These are phyloP conservation scores for Scytalidium sp. DNA, from an alignment of 2,329 filamentous ascomycete species.

Conservation along the genomic window DNA sequence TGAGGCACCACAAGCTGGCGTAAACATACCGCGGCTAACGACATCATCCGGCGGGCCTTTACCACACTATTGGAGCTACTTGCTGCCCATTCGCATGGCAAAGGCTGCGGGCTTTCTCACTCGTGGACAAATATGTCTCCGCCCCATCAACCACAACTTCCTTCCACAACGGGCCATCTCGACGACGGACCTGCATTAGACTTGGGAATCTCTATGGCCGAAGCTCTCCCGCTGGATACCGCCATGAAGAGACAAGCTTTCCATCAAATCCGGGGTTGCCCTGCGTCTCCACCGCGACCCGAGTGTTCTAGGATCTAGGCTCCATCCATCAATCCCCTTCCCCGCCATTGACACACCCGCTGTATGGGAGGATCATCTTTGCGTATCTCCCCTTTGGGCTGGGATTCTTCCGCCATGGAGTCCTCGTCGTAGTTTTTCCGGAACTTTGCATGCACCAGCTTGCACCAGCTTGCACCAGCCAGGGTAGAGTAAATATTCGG, in stretches of 20 bases:
- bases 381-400: not conserved
- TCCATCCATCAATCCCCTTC: not conserved
- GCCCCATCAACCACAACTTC: not conserved
- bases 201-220: not conserved
- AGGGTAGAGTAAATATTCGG: too few species aligned
- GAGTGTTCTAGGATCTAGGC: not conserved
- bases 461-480: too few species aligned
- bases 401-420: not conserved
- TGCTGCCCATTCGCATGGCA: too few species aligned
- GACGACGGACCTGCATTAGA: slow-evolving; percentile 6
- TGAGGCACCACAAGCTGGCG: slow-evolving; percentile 1
- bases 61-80: not conserved
- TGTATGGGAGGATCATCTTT: not conserved
- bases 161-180: not conserved
- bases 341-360: not conserved
- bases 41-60: not conserved
- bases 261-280: not conserved
- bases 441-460: too few species aligned
- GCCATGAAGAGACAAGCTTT: not conserved
- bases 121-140: slow-evolving; percentile 9
- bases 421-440: not conserved
- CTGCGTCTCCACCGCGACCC: not conserved
- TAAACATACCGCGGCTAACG: not conserved
- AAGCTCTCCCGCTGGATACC: not conserved
- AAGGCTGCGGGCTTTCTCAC: not conserved